Evolutionary conservation across 2,329 filamentous ascomycete genomes (phyloP).

Genomic region (Coleophoma cylindrospora): DNA sequence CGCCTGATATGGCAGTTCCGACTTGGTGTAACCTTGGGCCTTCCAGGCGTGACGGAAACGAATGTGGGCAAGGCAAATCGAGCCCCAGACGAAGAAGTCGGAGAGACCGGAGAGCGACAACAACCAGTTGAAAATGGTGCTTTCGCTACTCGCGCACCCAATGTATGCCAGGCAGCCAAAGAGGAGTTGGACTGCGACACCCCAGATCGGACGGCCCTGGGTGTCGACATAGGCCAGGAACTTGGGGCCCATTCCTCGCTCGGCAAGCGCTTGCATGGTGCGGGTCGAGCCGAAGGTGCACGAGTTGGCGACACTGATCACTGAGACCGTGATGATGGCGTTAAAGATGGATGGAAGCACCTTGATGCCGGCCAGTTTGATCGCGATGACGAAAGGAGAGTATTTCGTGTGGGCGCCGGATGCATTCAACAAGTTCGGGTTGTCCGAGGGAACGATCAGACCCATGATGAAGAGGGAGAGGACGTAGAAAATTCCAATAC

Average conservation of each 20-base stretch:
- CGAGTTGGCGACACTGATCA: constrained; percentile 45
- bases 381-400: constrained; percentile 43
- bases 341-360: constrained; percentile 46
- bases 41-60: constrained; percentile 58
- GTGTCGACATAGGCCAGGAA: constrained; percentile 56
- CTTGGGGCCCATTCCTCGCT: constrained; percentile 46
- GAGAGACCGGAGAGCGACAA: constrained; percentile 65
- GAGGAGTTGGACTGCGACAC: constrained; percentile 43
- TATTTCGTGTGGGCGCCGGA: constrained; percentile 18
- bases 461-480: constrained; percentile 35
- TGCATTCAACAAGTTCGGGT: constrained; percentile 13
- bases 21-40: constrained; percentile 44
- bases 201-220: constrained; percentile 51
- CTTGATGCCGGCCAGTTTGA: constrained; percentile 42
- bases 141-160: constrained; percentile 34
- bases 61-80: constrained; percentile 57
- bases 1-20: constrained; percentile 35
- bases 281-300: constrained; percentile 44
- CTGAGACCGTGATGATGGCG: constrained; percentile 41
- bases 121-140: constrained; percentile 54
- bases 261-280: constrained; percentile 42
- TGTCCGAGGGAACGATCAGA: constrained; percentile 30
- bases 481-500: constrained; percentile 36
- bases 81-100: constrained; percentile 69
- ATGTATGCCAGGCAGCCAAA: constrained; percentile 55